These are phyloP conservation scores for Rugiboletus extremiorientalis DNA, from an alignment of 1,284 basidiomycete species.

Conservation along the genomic window DNA sequence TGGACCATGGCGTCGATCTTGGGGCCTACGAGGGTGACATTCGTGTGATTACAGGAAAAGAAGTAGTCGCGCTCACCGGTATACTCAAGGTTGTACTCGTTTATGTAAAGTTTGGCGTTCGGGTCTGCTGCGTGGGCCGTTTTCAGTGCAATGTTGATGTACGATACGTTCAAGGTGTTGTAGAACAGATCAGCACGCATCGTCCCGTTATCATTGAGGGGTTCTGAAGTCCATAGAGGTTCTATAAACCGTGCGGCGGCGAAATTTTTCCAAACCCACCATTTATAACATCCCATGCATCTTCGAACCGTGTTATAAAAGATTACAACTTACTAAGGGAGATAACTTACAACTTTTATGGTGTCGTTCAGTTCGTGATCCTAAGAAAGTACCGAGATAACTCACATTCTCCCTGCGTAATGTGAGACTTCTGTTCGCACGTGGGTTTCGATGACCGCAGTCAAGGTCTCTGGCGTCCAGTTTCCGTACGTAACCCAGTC, in stretches of 20 bases:
- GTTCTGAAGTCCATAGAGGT: conserved; percentile 8
- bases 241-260: neutral
- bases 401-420: conserved; percentile 16
- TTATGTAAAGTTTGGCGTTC: conserved; percentile 20
- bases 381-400: neutral
- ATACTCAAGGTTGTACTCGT: conserved; percentile 21
- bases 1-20: conserved; percentile 26
- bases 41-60: no score
- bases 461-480: conserved; percentile 17
- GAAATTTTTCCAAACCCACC: conserved; percentile 5
- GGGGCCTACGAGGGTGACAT: neutral
- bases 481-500: conserved; percentile 18
- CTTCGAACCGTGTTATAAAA: conserved; percentile 6
- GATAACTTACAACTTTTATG: conserved; percentile 15
- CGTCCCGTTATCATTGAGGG: conserved; percentile 16
- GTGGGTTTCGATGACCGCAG: conserved; percentile 19
- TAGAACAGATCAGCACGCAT: conserved; percentile 18
- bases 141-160: conserved; percentile 18
- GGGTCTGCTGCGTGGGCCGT: conserved; percentile 18
- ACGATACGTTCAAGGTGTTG: conserved; percentile 9
- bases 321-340: neutral
- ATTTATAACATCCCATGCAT: conserved; percentile 25
- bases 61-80: neutral
- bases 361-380: neutral
- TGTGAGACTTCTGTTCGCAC: conserved; percentile 16